Percentiles rank a stretch among this genome's conserved stretches.
phyloP scores from a whole-genome alignment of 768 basidiomycete genomes.

The Hirschioporus abietinus region DNA sequence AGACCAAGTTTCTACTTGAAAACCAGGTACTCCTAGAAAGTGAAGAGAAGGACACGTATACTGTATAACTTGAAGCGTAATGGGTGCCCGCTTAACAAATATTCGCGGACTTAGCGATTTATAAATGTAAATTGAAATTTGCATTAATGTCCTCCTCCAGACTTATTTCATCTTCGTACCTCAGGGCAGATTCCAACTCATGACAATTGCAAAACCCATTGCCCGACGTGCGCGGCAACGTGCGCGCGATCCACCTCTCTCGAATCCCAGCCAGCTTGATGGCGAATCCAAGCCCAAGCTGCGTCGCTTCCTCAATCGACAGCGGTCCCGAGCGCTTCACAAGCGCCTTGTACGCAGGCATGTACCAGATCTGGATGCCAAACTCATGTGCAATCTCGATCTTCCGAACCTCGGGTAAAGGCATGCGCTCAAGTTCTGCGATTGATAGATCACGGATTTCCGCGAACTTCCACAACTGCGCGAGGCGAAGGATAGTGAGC shows the following conservation, averaged over 20 bases:
- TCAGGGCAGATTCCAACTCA: too few species aligned
- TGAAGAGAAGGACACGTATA: too few species aligned
- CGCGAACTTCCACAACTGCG: slow-evolving; percentile 36
- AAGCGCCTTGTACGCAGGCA: slow-evolving; percentile 31
- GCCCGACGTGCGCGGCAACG: too few species aligned
- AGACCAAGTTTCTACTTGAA: too few species aligned
- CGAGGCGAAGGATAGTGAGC: slow-evolving; percentile 34
- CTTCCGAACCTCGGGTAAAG: slow-evolving; percentile 30
- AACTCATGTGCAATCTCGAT: slow-evolving; percentile 34
- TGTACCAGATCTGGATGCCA: slow-evolving; percentile 29
- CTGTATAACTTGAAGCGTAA: too few species aligned
- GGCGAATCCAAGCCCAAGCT: slow-evolving; percentile 35
- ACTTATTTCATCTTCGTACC: too few species aligned
- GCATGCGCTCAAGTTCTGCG: slow-evolving; percentile 32
- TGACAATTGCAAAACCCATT: too few species aligned
- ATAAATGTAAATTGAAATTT: too few species aligned
- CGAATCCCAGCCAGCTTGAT: slow-evolving; percentile 33
- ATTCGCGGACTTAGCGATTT: too few species aligned
- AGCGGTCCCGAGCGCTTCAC: slow-evolving; percentile 32
- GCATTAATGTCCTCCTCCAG: too few species aligned
- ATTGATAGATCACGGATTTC: slow-evolving; percentile 35
- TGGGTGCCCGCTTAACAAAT: too few species aligned
- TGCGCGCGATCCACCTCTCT: slow-evolving; percentile 19
- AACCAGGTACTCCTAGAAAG: too few species aligned
- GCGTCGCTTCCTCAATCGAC: slow-evolving; percentile 32